phyloP scores from a whole-genome alignment of 805 yeast species.

The Kuraishia molischiana region DNA sequence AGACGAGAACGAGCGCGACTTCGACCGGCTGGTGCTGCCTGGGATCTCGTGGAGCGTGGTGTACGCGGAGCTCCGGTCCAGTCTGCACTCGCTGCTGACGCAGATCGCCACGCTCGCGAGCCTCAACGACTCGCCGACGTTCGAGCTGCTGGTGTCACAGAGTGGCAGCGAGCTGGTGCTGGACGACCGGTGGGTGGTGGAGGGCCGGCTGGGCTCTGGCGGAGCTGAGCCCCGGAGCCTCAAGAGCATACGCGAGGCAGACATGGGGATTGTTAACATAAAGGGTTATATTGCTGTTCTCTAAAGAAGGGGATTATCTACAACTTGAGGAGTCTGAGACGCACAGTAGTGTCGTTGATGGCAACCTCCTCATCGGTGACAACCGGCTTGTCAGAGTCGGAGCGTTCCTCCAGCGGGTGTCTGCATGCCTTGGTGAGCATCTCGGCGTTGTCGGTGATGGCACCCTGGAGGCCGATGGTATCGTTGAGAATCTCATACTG shows the following conservation, averaged over 20 bases:
- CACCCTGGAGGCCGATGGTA: conserved; percentile 51
- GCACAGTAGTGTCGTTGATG: conserved; percentile 71
- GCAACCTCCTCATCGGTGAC: conserved; percentile 85
- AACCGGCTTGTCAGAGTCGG: conserved; percentile 34
- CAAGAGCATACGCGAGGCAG: conserved; percentile 11
- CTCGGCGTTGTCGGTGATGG: conserved; percentile 55
- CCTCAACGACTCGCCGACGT: too few relatives aligned
- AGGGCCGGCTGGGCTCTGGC: conserved; percentile 1
- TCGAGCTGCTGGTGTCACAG: too few relatives aligned
- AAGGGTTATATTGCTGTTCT: conserved; percentile 1
- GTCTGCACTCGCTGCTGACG: conserved; percentile 14
- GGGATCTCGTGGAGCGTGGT: conserved; percentile 4
- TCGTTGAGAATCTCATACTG: conserved; percentile 68
- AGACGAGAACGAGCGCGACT: conserved; percentile 4
- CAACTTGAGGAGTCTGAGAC: conserved; percentile 66
- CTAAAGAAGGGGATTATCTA: conserved; percentile 13
- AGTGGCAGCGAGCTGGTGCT: conserved; percentile 4
- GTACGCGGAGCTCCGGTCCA: conserved; percentile 16
- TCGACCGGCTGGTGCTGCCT: conserved; percentile 1
- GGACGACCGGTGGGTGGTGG: conserved; percentile 15
- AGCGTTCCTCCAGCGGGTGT: conserved; percentile 40
- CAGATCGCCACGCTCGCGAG: too few relatives aligned
- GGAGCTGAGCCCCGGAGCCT: neutral
- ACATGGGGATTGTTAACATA: conserved; percentile 11
- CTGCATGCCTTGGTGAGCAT: conserved; percentile 73